A percentile compares a stretch with the other conserved stretches of the same genome.
phyloP scores from a whole-genome alignment of 148 eudicot genomes.

The Salicornia ramosissima region DNA sequence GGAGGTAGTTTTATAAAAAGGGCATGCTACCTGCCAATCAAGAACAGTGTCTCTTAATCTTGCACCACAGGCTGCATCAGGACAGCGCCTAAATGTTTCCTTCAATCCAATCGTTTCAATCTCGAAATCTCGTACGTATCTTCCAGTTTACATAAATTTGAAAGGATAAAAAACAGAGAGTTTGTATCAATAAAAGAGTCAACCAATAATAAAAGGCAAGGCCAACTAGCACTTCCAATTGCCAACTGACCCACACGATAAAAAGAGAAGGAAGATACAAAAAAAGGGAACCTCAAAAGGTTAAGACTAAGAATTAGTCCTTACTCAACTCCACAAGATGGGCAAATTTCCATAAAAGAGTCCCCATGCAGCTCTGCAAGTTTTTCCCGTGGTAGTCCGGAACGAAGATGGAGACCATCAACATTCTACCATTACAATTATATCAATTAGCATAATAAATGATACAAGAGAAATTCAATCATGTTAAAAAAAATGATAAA shows the following conservation, averaged over 20 bases:
- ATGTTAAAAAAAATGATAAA: background rate
- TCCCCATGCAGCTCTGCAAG: slow-evolving; percentile 93
- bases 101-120: slow-evolving; percentile 91
- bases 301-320: slow-evolving; percentile 27
- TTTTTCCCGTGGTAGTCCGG: slow-evolving; percentile 82
- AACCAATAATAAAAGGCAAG: background rate
- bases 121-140: slow-evolving; percentile 95
- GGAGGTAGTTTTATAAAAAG: background rate
- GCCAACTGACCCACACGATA: slow-evolving; percentile 5
- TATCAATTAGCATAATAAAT: slow-evolving; percentile 12
- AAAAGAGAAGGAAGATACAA: background rate
- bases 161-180: slow-evolving; percentile 8
- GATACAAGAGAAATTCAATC: slow-evolving; percentile 1
- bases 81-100: slow-evolving; percentile 82
- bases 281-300: slow-evolving; percentile 1
- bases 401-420: slow-evolving; percentile 95
- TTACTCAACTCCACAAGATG: slow-evolving; percentile 89
- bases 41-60: slow-evolving; percentile 87
- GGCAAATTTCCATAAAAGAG: slow-evolving; percentile 84
- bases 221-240: background rate
- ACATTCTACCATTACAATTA: slow-evolving; percentile 56
- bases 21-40: slow-evolving; percentile 86
- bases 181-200: background rate
- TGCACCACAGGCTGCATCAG: slow-evolving; percentile 49
- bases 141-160: slow-evolving; percentile 29